phyloP scores from a whole-genome alignment of 2,329 filamentous ascomycete genomes.

The Alternaria panax region DNA sequence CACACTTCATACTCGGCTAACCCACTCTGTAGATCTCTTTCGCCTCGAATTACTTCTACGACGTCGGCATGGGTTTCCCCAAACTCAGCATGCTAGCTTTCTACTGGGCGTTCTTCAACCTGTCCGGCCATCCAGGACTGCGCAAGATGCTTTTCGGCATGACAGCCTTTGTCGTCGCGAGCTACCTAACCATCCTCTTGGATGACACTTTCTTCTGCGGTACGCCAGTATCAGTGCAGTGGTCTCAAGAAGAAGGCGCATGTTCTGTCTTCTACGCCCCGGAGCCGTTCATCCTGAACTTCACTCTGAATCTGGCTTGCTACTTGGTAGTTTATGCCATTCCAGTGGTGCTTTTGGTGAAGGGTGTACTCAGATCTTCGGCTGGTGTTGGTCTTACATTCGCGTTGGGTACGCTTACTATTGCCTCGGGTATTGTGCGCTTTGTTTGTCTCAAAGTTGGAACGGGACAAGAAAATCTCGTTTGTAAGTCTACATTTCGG shows the following conservation, averaged over 20 bases:
- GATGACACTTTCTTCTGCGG: conserved; percentile 35
- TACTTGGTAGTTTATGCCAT: conserved; percentile 30
- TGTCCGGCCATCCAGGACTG: conserved; percentile 24
- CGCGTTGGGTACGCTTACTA: conserved; percentile 26
- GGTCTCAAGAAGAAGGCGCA: conserved; percentile 32
- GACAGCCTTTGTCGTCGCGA: conserved; percentile 27
- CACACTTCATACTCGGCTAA: background rate
- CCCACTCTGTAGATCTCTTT: conserved; percentile 25
- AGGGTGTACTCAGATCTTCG: conserved; percentile 19
- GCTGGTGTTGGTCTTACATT: conserved; percentile 27
- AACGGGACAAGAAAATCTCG: conserved; percentile 33
- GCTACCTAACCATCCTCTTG: conserved; percentile 31
- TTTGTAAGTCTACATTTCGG: conserved; percentile 25
- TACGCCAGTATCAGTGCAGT: conserved; percentile 25
- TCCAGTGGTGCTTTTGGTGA: conserved; percentile 17
- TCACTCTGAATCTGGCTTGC: conserved; percentile 32
- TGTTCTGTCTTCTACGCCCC: conserved; percentile 35
- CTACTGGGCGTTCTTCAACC: conserved; percentile 33
- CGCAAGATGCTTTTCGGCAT: conserved; percentile 32
- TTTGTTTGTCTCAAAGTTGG: conserved; percentile 29
- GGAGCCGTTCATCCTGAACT: conserved; percentile 35
- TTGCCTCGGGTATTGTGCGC: conserved; percentile 26
- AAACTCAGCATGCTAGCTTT: conserved; percentile 37
- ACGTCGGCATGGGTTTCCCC: conserved; percentile 34
- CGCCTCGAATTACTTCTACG: conserved; percentile 36